Evolutionary conservation across 441 rosid genomes (phyloP), one percentile per base, ranked within the genome.

Genomic region (Lepidium campestre): DNA sequence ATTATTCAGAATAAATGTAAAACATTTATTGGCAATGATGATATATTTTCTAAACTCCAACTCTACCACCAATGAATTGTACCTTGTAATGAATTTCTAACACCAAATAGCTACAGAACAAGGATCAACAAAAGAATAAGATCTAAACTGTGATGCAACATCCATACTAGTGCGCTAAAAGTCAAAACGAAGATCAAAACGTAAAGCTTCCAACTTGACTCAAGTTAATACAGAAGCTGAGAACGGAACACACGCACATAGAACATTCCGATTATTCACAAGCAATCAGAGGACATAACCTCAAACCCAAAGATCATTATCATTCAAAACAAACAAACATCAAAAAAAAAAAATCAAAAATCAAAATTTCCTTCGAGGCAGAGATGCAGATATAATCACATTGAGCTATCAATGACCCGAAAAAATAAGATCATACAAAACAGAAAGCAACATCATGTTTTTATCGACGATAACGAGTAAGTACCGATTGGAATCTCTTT

Each of bases 401-500:
- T 74, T 71, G 65, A 74, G 65, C 41, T 64, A 7, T 9, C 10
- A 47, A 47, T 15, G 45, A 68, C n/a, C n/a, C n/a, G n/a, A n/a
- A n/a, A 4, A 37, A 27, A 5, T 36, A 0, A n/a, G 0, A 1
- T 48, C 14, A 40, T 68, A 59, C 19, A 61, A 40, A 29, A 41
- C 3, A 45, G 13, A 54, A 6, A n/a, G 12, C 47, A 31, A 42
- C 19, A 9, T n/a, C 34, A 42, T 29, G 15, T 35, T 34, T 7
- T 40, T 0, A 32, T 20, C 27, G 40, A 7, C 3, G 39, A 60
- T 10, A 18, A 53, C 7, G 7, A 56, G 60, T 7, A 53, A 54
- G 45, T 73, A 73, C 77, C 77, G 11, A 50, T 18, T 15, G 42
- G 61, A 71, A 49, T 50, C 60, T 57, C 18, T n/a, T n/a, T 1